A percentile compares a stretch with the other conserved stretches of the same genome.
These are phyloP conservation scores for Lecanicillium sp. DNA, from an alignment of 2,329 filamentous ascomycete genomes.

Conservation along the genomic window DNA sequence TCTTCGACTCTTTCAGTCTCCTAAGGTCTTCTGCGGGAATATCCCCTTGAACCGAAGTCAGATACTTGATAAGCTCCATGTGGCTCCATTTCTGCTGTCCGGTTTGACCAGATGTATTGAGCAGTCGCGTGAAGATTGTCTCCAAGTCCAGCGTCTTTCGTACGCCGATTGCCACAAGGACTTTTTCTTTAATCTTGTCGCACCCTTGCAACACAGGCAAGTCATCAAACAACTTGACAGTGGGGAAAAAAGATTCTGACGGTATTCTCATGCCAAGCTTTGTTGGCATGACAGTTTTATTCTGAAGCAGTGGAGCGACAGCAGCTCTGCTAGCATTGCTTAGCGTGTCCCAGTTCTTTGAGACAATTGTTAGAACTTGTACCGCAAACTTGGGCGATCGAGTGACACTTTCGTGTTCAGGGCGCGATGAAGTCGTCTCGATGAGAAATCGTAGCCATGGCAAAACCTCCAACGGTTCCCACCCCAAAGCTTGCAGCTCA, in stretches of 20 bases:
- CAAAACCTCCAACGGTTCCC: conserved; percentile 76
- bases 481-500: conserved; percentile 75
- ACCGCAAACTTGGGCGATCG: conserved; percentile 65
- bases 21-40: conserved; percentile 78
- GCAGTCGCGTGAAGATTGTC: conserved; percentile 82
- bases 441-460: conserved; percentile 80
- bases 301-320: conserved; percentile 56
- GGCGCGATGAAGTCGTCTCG: conserved; percentile 52
- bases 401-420: conserved; percentile 62
- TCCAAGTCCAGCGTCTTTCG: conserved; percentile 92
- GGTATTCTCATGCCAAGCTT: conserved; percentile 85
- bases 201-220: conserved; percentile 73
- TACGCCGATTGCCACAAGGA: conserved; percentile 75
- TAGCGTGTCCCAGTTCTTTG: conserved; percentile 85
- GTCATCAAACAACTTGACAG: conserved; percentile 93
- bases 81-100: conserved; percentile 76
- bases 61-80: conserved; percentile 88
- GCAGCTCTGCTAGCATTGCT: conserved; percentile 57
- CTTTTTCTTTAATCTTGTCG: conserved; percentile 81
- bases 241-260: conserved; percentile 80
- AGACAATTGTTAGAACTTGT: conserved; percentile 70
- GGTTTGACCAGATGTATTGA: conserved; percentile 49
- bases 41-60: conserved; percentile 81
- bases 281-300: conserved; percentile 75
- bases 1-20: conserved; percentile 67